Evolutionary conservation across 1,284 basidiomycete species (phyloP), one percentile per base, ranked within the genome.

Genomic region (Moesziomyces sp.): DNA sequence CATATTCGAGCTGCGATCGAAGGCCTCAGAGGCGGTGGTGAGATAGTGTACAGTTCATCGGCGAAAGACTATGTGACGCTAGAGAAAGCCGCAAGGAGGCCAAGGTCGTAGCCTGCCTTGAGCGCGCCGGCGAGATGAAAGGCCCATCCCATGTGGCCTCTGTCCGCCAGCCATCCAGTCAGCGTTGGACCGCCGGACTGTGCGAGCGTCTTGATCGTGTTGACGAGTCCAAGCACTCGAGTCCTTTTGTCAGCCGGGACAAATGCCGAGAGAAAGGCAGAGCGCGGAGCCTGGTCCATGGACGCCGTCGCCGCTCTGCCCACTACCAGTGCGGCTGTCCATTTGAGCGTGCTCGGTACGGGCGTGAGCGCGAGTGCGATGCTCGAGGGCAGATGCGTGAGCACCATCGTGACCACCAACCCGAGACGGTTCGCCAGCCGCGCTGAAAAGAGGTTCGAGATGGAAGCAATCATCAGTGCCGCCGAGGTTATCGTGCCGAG

Each of bases 361-460:
- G 63, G 57, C 2, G 45, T 66, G 24, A 66, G 30, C 0, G 52
- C 49, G 6, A 56, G 49, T 14, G 59, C 40, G 45, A 66, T 42
- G 45, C 44, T 59, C 21, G 63, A 53, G 0, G 63, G 57, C 3
- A 66, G 52, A 40, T 66, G 63, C 21, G 63, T 66, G 23, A 66
- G 28, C 6, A 56, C 53, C 63, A 66, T 66, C 0, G 63, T 66
- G 0, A 21, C 44, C 3, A 66, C 57, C 14, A 66, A 38, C 7
- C 63, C 63, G 23, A 66, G 48, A 2, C 33, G 38, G 1, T 55
- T 51, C 23, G 57, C 63, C 3, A 59, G 45, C 18, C 62, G 57
- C 1, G 63, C 63, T 4, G 63, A 59, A 45, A 66, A 66, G 38
- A 66, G 63, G 33, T 66, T 66, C n/a, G 63, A 59, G 18, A 44